Evolutionary conservation across 1,139 yeast species (phyloP), one percentile per base, ranked within the genome.

Genomic region (Candida sojae): DNA sequence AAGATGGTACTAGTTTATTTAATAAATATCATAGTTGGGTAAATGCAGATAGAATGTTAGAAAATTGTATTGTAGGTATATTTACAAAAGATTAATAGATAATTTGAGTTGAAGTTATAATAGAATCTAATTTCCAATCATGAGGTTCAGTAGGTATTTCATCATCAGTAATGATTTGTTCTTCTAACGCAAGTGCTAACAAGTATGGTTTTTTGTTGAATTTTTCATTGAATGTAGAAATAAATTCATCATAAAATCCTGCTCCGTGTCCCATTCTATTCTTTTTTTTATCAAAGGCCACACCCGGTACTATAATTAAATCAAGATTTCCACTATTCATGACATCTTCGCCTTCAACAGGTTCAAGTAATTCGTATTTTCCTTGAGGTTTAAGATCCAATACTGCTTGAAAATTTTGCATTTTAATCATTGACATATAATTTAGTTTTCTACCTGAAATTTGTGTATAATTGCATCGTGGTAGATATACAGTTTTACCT

Each of bases 1-100:
- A 75, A 51, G 97, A 92, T 61, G 96, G 95, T 1, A 90, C 97
- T 0, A 58, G 68, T n/a, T 60, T 89, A 53, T 93, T 93, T 60
- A 83, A 84, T 65, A 83, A 84, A 64, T 88, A 87, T 54, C 97
- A 91, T 62, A 75, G 89, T 29, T 91, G 97, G 97, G 96, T 86
- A 0, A 92, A 88, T 64, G 88, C 75, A 42, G 97, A 92, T 57
- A 71, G 90, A 54, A 82, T 93, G 80, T 68, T 93, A 50, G 90
- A 83, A 57, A 82, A 80, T 48, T 91, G 97, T 59, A 68, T 84
- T 52, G 78, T 93, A 3, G 99, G 99, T 1, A 62, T 84, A 34
- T 71, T 44, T 43, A 10, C 32, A 7, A 36, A 32, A 26, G 41
- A 41, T 39, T 36, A 39, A 39, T 26, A 31, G 32, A 41, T 41